These are phyloP conservation scores for Metroxylon sagu DNA, from an alignment of 176 grass and related monocot species.

Conservation along the genomic window DNA sequence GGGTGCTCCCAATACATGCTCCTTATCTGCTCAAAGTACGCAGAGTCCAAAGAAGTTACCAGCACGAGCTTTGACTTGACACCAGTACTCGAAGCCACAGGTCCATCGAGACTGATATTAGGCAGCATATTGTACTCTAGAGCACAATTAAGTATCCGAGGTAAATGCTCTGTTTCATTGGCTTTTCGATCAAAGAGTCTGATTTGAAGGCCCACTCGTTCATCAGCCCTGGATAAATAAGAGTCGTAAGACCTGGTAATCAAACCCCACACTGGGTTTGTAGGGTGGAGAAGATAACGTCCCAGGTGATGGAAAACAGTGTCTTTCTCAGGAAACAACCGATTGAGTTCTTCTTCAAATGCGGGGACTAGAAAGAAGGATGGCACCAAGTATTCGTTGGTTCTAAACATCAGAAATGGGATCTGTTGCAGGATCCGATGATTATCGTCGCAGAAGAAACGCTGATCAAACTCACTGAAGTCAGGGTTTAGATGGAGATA, in stretches of 20 bases:
- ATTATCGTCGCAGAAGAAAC: slow-evolving; percentile 60
- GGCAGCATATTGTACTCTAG: slow-evolving; percentile 44
- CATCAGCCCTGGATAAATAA: slow-evolving; percentile 45
- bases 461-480: slow-evolving; percentile 12
- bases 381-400: slow-evolving; percentile 62
- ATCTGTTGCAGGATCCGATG: slow-evolving; percentile 48
- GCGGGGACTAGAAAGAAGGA: slow-evolving; percentile 44
- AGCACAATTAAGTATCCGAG: slow-evolving; percentile 41
- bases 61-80: slow-evolving; percentile 35
- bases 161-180: slow-evolving; percentile 37
- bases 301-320: slow-evolving; percentile 68
- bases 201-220: slow-evolving; percentile 55
- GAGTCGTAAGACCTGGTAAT: slow-evolving; percentile 31
- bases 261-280: slow-evolving; percentile 62
- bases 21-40: slow-evolving; percentile 50
- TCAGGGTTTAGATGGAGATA: slow-evolving; percentile 51
- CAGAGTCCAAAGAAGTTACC: slow-evolving; percentile 36
- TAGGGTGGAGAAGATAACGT: slow-evolving; percentile 63
- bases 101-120: neutral
- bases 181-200: slow-evolving; percentile 35
- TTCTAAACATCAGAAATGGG: slow-evolving; percentile 64
- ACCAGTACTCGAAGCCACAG: neutral
- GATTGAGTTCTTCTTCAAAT: slow-evolving; percentile 40
- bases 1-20: slow-evolving; percentile 38
- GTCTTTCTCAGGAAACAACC: slow-evolving; percentile 55